phyloP scores from a whole-genome alignment of 352 stramenopile species.

The Blastocystis sp. region DNA sequence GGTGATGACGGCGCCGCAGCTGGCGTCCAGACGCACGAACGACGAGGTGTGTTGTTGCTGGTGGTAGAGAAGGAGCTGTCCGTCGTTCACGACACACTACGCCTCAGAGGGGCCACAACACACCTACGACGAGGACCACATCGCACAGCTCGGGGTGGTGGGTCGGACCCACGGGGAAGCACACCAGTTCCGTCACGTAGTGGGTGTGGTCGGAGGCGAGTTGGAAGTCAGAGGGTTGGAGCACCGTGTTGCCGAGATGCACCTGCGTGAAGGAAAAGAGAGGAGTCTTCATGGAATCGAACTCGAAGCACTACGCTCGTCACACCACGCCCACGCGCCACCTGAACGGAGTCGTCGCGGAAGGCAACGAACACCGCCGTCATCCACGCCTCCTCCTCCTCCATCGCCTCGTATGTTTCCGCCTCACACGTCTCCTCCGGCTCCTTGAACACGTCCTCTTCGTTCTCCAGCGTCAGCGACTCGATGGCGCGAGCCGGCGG shows the following conservation, averaged over 20 bases:
- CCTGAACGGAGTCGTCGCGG: background rate
- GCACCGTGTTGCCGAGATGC: conserved; percentile 33
- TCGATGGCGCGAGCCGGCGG: background rate
- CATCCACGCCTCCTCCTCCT: background rate
- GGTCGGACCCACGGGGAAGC: background rate
- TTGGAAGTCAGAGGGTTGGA: conserved; percentile 4
- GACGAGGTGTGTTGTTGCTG: background rate
- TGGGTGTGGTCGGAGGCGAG: background rate
- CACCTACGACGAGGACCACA: conserved; percentile 8
- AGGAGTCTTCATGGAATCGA: background rate
- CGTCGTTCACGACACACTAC: conserved; percentile 57
- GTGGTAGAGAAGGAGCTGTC: conserved; percentile 27
- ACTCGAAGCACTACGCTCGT: background rate
- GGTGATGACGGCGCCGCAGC: background rate
- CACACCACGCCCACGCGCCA: background rate
- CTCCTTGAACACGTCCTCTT: background rate
- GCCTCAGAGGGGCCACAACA: background rate
- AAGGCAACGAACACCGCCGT: conserved; percentile 23
- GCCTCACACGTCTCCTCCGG: background rate
- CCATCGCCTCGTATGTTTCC: background rate
- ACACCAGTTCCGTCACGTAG: background rate
- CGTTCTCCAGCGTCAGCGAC: background rate
- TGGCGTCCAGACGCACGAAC: background rate
- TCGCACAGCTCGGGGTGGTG: background rate
- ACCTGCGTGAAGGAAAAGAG: conserved; percentile 44